phyloP scores from a whole-genome alignment of 108 stramenopile species.

The Aurantiochytrium sp. region DNA sequence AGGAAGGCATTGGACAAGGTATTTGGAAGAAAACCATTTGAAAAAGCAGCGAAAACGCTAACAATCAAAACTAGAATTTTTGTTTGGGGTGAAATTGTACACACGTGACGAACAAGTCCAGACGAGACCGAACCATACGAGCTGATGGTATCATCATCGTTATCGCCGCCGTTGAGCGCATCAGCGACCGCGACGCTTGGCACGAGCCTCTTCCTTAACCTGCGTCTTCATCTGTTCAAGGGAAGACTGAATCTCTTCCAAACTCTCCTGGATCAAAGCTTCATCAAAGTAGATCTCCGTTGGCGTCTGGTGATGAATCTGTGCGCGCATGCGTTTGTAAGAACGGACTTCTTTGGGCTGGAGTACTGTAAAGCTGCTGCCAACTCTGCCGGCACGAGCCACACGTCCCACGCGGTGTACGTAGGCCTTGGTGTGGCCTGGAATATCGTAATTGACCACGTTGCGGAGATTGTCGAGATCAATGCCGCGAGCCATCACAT shows the following conservation, averaged over 20 bases:
- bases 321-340: not conserved
- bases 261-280: not conserved
- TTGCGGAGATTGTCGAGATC: not conserved
- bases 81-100: too few relatives aligned
- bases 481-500: not conserved
- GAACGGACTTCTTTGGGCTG: not conserved
- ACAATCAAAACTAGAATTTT: too few relatives aligned
- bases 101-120: too few relatives aligned
- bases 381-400: not conserved
- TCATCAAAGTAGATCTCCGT: not conserved
- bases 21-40: too few relatives aligned
- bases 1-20: too few relatives aligned
- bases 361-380: not conserved
- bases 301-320: not conserved
- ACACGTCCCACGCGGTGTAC: constrained; percentile 6
- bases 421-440: not conserved
- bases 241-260: not conserved
- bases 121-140: too few relatives aligned
- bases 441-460: not conserved
- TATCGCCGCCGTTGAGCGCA: not conserved
- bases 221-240: not conserved
- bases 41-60: too few relatives aligned
- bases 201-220: not conserved
- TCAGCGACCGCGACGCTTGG: not conserved
- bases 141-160: too few relatives aligned